Evolutionary conservation across 768 basidiomycete genomes (phyloP), one percentile per base, ranked within the genome.

Genomic region (Tephrocybe sp.): DNA sequence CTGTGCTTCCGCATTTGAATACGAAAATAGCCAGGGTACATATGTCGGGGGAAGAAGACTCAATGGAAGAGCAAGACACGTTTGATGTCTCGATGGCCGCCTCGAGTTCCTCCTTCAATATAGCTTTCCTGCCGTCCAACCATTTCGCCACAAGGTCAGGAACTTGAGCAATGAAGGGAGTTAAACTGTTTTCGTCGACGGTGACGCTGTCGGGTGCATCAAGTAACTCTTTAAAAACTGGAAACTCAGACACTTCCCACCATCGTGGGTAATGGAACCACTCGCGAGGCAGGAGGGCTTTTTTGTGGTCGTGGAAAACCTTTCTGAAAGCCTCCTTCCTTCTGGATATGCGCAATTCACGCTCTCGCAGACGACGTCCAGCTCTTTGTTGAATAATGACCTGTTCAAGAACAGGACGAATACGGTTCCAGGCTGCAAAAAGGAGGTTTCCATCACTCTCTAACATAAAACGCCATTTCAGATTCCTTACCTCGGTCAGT

Each of bases 401-500:
- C 2, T 40, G 26, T 41, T 67, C 62, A 0, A 67, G 54, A n/a
- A 38, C 36, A 3, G 59, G 56, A 24, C 42, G 52, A 28, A 67
- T 56, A 22, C 50, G 53, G 3, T 47, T 58, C 66, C 66, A 64
- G 22, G 49, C 66, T 67, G 40, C 16, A 2, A 13, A 11, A 22
- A 18, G 15, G 11, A n/a, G 5, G 5, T n/a, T 35, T 38, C 19
- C 3, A 22, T 47, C 15, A 43, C 21, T 21, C n/a, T 16, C 15
- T 5, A n/a, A n/a, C n/a, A 38, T 19, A 21, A 1, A 24, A 26
- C n/a, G 9, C 31, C 11, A 19, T 18, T 11, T 26, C 12, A 18
- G 19, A 28, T 41, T 2, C 52, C 59, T 1, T 51, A 70, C 69
- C 54, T 18, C 59, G 60, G 19, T 65, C 63, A 4, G 65, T 68